Percentiles rank a stretch among this genome's conserved stretches.
phyloP scores from a whole-genome alignment of 768 basidiomycete species.

The Cystofilobasidium ferigula region DNA sequence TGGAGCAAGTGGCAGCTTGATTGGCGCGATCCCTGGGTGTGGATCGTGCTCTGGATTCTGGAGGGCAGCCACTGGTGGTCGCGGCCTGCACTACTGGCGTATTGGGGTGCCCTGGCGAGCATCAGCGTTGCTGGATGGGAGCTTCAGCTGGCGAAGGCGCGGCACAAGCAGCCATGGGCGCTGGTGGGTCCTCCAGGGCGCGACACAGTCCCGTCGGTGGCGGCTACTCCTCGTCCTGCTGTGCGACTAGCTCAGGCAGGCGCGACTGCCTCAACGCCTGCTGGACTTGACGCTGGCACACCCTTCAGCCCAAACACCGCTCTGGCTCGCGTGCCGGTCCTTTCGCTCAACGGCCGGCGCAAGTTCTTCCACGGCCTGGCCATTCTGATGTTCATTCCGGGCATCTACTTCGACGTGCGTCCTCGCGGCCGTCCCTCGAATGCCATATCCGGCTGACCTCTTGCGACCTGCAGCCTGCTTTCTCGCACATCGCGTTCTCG shows the following conservation, averaged over 20 bases:
- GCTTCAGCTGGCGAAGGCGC: slow-evolving; percentile 67
- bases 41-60: slow-evolving; percentile 65
- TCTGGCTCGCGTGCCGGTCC: slow-evolving; percentile 69
- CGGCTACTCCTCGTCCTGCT: too few relatives aligned
- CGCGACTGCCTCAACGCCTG: too few relatives aligned
- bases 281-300: not conserved
- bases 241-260: too few relatives aligned
- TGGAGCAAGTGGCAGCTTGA: slow-evolving; percentile 82
- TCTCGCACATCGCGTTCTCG: slow-evolving; percentile 88
- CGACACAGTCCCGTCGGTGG: not conserved
- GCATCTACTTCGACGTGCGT: slow-evolving; percentile 75
- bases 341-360: slow-evolving; percentile 78
- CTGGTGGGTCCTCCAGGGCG: slow-evolving; percentile 5
- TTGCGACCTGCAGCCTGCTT: slow-evolving; percentile 62
- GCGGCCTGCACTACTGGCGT: slow-evolving; percentile 61
- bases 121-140: slow-evolving; percentile 93
- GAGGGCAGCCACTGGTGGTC: slow-evolving; percentile 60
- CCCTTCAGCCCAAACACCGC: slow-evolving; percentile 20
- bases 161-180: slow-evolving; percentile 49
- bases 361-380: slow-evolving; percentile 96
- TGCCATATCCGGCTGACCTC: slow-evolving; percentile 2
- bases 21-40: slow-evolving; percentile 76
- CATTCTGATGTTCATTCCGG: slow-evolving; percentile 92
- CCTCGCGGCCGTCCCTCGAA: not conserved
- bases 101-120: slow-evolving; percentile 70